These are phyloP conservation scores for Phoma herbarum DNA, from an alignment of 2,329 filamentous ascomycete species.

Conservation along the genomic window DNA sequence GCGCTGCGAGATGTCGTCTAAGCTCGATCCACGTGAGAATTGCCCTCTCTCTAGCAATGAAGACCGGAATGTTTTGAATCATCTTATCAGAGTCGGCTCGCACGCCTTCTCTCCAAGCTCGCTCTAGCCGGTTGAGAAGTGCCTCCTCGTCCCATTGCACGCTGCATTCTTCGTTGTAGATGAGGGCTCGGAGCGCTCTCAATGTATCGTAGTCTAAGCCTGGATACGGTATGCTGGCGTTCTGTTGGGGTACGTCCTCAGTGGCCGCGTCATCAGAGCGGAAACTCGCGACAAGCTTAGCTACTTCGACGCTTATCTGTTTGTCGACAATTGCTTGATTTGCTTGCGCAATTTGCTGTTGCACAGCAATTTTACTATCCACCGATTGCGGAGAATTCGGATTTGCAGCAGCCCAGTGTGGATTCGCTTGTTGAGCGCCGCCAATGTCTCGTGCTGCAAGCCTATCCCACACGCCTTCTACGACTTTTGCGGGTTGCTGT, in stretches of 20 bases:
- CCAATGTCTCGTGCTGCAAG: slow-evolving; percentile 26
- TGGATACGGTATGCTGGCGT: slow-evolving; percentile 34
- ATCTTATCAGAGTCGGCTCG: slow-evolving; percentile 39
- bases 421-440: slow-evolving; percentile 28
- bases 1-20: slow-evolving; percentile 45
- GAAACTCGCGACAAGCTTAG: slow-evolving; percentile 41
- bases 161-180: slow-evolving; percentile 40
- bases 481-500: slow-evolving; percentile 28
- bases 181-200: slow-evolving; percentile 42
- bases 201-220: slow-evolving; percentile 44
- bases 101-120: slow-evolving; percentile 43
- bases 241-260: slow-evolving; percentile 34
- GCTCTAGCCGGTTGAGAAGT: slow-evolving; percentile 43
- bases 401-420: slow-evolving; percentile 23
- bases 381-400: slow-evolving; percentile 11
- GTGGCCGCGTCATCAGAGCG: slow-evolving; percentile 31
- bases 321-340: slow-evolving; percentile 36
- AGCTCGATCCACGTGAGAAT: slow-evolving; percentile 50
- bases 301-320: slow-evolving; percentile 40
- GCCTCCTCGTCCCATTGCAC: slow-evolving; percentile 40
- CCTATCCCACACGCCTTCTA: slow-evolving; percentile 39
- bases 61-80: slow-evolving; percentile 39
- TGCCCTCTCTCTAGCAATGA: slow-evolving; percentile 46
- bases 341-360: slow-evolving; percentile 34
- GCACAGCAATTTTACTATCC: slow-evolving; percentile 28